Percentiles rank a stretch among this genome's conserved stretches.
Conservation (phyloP, 129 eudicot genomes). For the Arctium minus region DNA sequence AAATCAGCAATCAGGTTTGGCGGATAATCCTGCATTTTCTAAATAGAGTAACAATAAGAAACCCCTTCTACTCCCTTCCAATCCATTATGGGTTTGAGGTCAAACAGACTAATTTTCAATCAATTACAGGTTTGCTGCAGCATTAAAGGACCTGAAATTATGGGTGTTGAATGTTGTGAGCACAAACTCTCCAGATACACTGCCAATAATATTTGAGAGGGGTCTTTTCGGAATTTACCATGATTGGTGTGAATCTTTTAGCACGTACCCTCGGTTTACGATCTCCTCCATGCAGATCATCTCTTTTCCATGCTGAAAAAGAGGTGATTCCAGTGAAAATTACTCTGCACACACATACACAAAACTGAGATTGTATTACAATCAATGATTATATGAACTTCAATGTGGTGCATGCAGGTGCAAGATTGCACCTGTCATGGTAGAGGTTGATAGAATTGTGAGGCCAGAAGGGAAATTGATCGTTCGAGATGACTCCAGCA, state of each 20-base stretch:
- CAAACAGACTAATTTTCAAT: not conserved
- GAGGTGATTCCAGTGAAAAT: slow-evolving; percentile 38
- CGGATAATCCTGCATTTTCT: not conserved
- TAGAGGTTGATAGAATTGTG: too few species aligned
- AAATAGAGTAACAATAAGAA: not conserved
- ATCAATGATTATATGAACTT: not conserved
- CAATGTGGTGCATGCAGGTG: not conserved
- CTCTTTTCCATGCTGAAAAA: slow-evolving; percentile 68
- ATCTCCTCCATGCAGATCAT: slow-evolving; percentile 85
- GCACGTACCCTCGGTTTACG: slow-evolving; percentile 85
- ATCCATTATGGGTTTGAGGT: not conserved
- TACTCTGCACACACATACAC: slow-evolving; percentile 8
- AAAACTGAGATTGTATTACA: slow-evolving; percentile 2
- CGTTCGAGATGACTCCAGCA: too few species aligned
- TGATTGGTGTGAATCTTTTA: slow-evolving; percentile 96
- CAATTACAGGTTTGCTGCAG: too few species aligned
- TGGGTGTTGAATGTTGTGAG: too few species aligned
- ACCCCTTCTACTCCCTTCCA: not conserved
- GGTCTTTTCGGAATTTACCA: slow-evolving; percentile 34
- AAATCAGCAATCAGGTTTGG: not conserved
- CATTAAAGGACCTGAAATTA: too few species aligned
- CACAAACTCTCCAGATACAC: too few species aligned
- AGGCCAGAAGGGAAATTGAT: too few species aligned
- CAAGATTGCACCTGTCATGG: too few species aligned
- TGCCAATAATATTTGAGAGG: too few species aligned